Conservation (phyloP, 2,329 filamentous ascomycete species). For the Colletotrichum tropicicola region DNA sequence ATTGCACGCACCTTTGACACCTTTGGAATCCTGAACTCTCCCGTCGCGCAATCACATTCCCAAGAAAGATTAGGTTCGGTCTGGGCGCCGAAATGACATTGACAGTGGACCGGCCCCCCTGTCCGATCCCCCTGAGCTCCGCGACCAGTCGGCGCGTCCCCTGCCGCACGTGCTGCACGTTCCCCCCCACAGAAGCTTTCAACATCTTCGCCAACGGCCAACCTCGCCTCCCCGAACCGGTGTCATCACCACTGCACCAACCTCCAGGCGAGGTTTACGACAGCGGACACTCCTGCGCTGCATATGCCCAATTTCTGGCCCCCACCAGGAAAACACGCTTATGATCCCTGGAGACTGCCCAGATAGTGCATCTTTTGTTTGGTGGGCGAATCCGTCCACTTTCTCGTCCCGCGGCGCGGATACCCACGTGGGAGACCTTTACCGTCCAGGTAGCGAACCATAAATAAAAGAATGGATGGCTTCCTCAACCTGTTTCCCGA, state of each 20-base stretch:
- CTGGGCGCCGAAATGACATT: conserved; percentile 7
- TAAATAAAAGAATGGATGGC: conserved; percentile 26
- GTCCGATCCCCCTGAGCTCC: conserved; percentile 6
- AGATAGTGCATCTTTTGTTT: background rate
- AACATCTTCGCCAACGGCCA: conserved; percentile 3
- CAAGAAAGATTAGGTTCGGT: background rate
- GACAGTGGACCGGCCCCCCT: conserved; percentile 8
- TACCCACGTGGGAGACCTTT: background rate
- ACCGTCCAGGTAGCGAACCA: background rate
- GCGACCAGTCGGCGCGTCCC: conserved; percentile 27
- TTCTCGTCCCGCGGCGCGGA: background rate
- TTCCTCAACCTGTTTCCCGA: conserved; percentile 13
- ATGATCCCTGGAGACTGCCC: background rate
- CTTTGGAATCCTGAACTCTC: too few species aligned
- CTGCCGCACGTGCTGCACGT: conserved; percentile 28
- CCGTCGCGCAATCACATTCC: too few species aligned
- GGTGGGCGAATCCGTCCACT: background rate
- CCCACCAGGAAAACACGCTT: background rate
- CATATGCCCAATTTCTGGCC: background rate
- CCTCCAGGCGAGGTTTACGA: conserved; percentile 5
- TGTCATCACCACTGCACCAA: background rate
- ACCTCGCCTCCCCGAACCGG: background rate
- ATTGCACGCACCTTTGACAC: too few species aligned
- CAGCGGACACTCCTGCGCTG: background rate
- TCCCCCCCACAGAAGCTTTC: conserved; percentile 7